Evolutionary conservation across 2,329 filamentous ascomycete genomes (phyloP).

Genomic region (Eutypella sp.): DNA sequence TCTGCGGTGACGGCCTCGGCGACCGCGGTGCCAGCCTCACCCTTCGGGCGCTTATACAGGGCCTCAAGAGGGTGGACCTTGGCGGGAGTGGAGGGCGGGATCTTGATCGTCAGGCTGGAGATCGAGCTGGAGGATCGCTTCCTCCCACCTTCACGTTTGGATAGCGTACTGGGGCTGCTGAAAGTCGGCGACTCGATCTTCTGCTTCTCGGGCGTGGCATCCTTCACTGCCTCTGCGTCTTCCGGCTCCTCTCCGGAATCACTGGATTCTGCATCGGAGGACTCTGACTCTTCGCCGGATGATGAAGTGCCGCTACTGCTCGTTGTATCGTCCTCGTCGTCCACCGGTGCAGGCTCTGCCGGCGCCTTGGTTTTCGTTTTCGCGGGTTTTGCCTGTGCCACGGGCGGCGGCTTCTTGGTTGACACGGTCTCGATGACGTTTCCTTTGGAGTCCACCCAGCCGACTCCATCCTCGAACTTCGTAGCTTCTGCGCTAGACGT

Average conservation of each 20-base stretch:
- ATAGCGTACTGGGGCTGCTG: constrained; percentile 13
- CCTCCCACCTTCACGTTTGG: constrained; percentile 29
- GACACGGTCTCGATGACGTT: constrained; percentile 63
- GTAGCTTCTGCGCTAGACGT: constrained; percentile 39
- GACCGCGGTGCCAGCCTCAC: constrained; percentile 31
- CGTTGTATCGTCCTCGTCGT: constrained; percentile 25
- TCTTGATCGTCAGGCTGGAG: constrained; percentile 50
- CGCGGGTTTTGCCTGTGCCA: constrained; percentile 18
- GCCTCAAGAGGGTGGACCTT: constrained; percentile 83
- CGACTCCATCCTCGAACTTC: constrained; percentile 76
- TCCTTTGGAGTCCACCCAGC: constrained; percentile 80
- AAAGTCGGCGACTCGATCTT: constrained; percentile 13
- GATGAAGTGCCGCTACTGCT: constrained; percentile 37
- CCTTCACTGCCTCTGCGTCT: constrained; percentile 5
- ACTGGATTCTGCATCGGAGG: constrained; percentile 26
- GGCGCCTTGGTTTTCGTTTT: constrained; percentile 7
- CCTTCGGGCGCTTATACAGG: constrained; percentile 72
- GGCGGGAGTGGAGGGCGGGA: constrained; percentile 42
- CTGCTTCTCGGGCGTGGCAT: constrained; percentile 12
- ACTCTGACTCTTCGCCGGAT: constrained; percentile 25
- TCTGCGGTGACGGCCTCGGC: constrained; percentile 41
- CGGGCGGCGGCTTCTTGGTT: constrained; percentile 27
- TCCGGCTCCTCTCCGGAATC: constrained; percentile 19
- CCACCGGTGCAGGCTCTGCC: constrained; percentile 13
- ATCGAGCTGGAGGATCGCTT: constrained; percentile 48